Evolutionary conservation across 2,329 filamentous ascomycete species (phyloP), one percentile per base, ranked within the genome.

Genomic region (Penicillium sp.): DNA sequence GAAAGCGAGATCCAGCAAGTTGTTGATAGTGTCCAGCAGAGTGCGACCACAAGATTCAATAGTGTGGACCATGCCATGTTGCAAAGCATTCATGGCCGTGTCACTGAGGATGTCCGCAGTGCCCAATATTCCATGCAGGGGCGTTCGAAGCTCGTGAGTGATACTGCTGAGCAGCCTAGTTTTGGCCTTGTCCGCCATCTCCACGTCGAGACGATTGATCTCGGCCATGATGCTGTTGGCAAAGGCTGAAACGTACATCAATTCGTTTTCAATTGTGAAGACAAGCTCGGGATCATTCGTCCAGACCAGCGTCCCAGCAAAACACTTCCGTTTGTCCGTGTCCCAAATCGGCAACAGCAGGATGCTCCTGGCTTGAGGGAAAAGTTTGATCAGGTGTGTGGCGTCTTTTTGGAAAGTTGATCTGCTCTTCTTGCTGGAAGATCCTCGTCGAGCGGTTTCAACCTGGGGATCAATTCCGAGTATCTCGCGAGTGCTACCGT

Each of bases 11-110:
- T 74, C 71, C n/a, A 74, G 56, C 2, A 74, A 66, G 47, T 74
- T 69, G 30, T 73, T 69, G 60, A 74, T 70, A 0, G 71, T 74
- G 50, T 74, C 72, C 3, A 74, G 58, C n/a, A 74, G 52, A 2
- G 71, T 74, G 35, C 67, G 66, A 2, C 69, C 70, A 48, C 72
- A 74, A 1, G 70, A 70, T 46, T 72, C 67, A 44, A 74, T 66
- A 0, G 69, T 71, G 14, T 71, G n/a, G 24, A 13, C 66, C 10
- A 73, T 31, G 10, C 68, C 68, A 48, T 62, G 68, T 30, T 57
- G 65, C 48, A 10, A 41, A 42, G 66, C 61, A 16, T 66, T 63
- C 14, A 62, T 33, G 1, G 42, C 45, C 14, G 61, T 52, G 24
- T 22, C 36, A 28, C 48, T 50, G 31, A 55, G 28, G 5, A 55